phyloP scores from a whole-genome alignment of 2,329 filamentous ascomycete genomes.

The Ophiocordyceps camponoti-rufipedis region DNA sequence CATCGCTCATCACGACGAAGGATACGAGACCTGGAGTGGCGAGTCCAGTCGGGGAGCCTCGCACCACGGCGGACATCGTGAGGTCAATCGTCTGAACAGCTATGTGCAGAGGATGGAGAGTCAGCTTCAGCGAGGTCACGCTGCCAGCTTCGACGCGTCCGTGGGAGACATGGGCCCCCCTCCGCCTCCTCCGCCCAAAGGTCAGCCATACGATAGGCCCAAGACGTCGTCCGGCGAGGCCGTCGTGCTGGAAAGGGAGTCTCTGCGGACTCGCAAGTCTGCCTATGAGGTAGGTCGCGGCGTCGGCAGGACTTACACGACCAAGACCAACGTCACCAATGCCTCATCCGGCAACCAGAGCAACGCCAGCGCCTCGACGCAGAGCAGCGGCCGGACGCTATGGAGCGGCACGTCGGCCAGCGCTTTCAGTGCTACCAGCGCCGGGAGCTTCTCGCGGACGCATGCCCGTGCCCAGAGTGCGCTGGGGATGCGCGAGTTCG shows the following conservation, averaged over 20 bases:
- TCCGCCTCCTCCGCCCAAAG: constrained; percentile 45
- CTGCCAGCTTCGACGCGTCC: constrained; percentile 24
- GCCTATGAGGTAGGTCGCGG: constrained; percentile 59
- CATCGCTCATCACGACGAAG: constrained; percentile 41
- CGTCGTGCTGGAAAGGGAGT: constrained; percentile 21
- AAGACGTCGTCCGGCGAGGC: constrained; percentile 38
- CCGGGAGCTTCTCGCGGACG: constrained; percentile 75
- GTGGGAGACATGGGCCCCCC: constrained; percentile 38
- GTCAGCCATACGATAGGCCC: constrained; percentile 29
- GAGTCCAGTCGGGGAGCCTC: constrained; percentile 31
- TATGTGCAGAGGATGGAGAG: constrained; percentile 90
- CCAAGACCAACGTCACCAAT: constrained; percentile 69
- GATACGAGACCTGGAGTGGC: constrained; percentile 40
- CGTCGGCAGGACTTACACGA: constrained; percentile 68
- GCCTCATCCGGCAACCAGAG: constrained; percentile 58
- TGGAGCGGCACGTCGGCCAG: constrained; percentile 91
- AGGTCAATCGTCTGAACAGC: constrained; percentile 57
- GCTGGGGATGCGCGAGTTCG: constrained; percentile 39
- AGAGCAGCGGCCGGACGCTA: constrained; percentile 65
- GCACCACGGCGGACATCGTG: constrained; percentile 19
- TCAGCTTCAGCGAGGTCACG: constrained; percentile 54
- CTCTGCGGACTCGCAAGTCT: constrained; percentile 48
- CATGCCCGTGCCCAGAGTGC: constrained; percentile 48
- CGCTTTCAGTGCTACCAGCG: constrained; percentile 85
- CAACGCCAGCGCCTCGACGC: constrained; percentile 54